A percentile compares a stretch with the other conserved stretches of the same genome.
phyloP scores from a whole-genome alignment of 164 flowering plant genomes.

The Euptelea pleiosperma region DNA sequence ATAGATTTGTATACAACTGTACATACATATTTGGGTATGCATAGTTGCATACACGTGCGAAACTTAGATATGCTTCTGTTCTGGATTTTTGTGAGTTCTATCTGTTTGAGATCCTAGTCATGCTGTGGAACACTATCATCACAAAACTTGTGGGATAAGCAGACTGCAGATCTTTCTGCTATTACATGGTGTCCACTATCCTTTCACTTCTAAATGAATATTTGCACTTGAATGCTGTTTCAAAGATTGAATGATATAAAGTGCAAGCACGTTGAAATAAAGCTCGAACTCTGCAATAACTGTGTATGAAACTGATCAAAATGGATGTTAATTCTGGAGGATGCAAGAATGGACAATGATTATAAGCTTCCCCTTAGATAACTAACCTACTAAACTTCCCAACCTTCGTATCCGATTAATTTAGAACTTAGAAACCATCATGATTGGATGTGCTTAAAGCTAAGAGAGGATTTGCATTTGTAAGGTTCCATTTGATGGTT shows the following conservation, averaged over 20 bases:
- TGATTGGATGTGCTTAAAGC: slow-evolving; percentile 1
- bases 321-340: neutral
- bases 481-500: neutral
- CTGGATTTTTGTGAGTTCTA: neutral
- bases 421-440: neutral
- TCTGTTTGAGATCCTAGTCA: neutral
- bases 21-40: no score
- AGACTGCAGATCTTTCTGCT: no score
- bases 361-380: neutral
- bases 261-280: neutral
- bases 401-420: neutral
- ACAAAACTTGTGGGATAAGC: no score
- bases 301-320: neutral
- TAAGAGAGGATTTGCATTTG: no score
- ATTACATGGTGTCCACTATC: neutral
- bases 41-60: neutral
- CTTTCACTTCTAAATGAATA: no score
- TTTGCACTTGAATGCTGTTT: no score
- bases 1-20: no score
- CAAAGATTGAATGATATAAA: neutral
- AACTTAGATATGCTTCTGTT: neutral
- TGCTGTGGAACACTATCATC: no score
- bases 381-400: no score
- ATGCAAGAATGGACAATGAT: neutral
- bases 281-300: neutral